These are phyloP conservation scores for Boletus sensibilis DNA, from an alignment of 768 basidiomycete genomes.

Conservation along the genomic window DNA sequence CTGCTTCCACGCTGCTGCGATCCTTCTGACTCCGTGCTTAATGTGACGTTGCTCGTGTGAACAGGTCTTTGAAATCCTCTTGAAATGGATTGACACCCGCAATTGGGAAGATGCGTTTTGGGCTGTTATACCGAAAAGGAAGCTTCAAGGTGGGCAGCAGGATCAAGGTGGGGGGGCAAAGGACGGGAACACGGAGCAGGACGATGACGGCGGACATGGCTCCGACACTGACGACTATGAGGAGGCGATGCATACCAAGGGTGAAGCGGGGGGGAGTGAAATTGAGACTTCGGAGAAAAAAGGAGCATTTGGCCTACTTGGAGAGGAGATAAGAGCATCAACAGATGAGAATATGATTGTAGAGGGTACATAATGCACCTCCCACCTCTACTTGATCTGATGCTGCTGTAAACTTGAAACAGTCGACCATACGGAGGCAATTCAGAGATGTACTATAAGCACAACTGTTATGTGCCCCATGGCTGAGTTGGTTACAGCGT, in stretches of 20 bases:
- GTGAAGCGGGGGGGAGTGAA: neutral
- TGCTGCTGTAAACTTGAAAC: neutral
- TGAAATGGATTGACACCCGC: slow-evolving; percentile 82
- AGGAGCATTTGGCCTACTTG: neutral
- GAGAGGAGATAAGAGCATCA: neutral
- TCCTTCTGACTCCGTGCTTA: slow-evolving; percentile 3
- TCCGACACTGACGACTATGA: neutral
- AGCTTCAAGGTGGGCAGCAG: slow-evolving; percentile 53
- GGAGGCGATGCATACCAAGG: neutral
- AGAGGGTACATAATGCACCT: neutral
- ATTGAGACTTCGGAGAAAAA: neutral
- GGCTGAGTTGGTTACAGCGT: slow-evolving; percentile 53
- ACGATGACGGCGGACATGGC: neutral
- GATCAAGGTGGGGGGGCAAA: slow-evolving; percentile 14
- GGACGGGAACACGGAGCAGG: neutral
- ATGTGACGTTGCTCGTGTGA: slow-evolving; percentile 1
- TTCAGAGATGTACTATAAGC: neutral
- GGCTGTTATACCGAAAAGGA: slow-evolving; percentile 88
- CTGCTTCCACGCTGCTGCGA: neutral
- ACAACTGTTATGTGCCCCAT: slow-evolving; percentile 37
- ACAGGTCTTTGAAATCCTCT: slow-evolving; percentile 83
- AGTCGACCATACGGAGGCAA: neutral
- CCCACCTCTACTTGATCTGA: neutral
- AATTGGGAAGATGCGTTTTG: slow-evolving; percentile 87
- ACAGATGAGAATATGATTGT: neutral